Conservation (phyloP, 1,139 yeast genomes). For the Pichia terricola region DNA sequence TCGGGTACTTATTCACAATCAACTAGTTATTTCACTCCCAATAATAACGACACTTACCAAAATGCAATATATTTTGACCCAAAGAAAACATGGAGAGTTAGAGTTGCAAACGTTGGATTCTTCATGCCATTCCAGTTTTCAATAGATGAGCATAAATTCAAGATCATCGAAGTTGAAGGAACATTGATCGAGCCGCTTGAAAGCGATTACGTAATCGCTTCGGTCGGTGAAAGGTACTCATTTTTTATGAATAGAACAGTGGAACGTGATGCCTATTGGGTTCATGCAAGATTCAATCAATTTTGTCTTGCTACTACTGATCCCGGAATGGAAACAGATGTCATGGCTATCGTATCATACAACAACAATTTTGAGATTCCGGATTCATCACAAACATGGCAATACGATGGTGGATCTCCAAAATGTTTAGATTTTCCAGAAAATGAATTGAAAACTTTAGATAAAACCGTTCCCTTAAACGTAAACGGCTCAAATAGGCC, state of each 20-base stretch:
- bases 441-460: conserved; percentile 22
- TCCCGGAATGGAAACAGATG: conserved; percentile 28
- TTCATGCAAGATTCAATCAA: conserved; percentile 26
- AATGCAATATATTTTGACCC: conserved; percentile 20
- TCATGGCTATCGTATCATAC: conserved; percentile 28
- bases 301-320: conserved; percentile 29
- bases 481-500: conserved; percentile 19
- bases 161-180: conserved; percentile 59
- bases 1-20: conserved; percentile 15
- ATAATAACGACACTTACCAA: conserved; percentile 19
- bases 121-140: conserved; percentile 37
- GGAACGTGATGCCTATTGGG: conserved; percentile 12
- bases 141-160: conserved; percentile 35
- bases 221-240: conserved; percentile 63
- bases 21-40: conserved; percentile 8
- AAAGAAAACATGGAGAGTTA: conserved; percentile 25
- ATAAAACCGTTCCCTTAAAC: conserved; percentile 15
- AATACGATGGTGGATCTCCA: conserved; percentile 27
- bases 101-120: conserved; percentile 35
- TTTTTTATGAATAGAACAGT: conserved; percentile 48
- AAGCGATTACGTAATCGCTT: conserved; percentile 42
- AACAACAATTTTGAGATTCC: conserved; percentile 12
- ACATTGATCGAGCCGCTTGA: conserved; percentile 40
- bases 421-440: conserved; percentile 27
- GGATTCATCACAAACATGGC: conserved; percentile 13